Percentiles rank a stretch among this genome's conserved stretches.
Conservation (phyloP, 2,329 filamentous ascomycete genomes). For the Colletotrichum sp. region DNA sequence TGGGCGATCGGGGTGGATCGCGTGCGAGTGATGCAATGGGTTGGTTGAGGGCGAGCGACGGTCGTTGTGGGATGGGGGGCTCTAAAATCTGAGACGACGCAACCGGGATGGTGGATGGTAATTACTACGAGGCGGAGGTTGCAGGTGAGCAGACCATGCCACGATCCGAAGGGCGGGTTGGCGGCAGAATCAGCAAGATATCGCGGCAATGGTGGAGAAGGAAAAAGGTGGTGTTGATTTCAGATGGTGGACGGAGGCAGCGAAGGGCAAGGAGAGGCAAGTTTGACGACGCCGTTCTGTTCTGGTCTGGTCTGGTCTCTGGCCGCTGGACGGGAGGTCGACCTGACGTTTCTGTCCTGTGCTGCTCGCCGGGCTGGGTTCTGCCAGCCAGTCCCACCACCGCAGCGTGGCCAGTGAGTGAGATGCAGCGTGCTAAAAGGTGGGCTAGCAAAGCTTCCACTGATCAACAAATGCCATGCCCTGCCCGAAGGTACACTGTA, state of each 20-base stretch:
- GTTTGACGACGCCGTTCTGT: conserved; percentile 20
- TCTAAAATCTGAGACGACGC: conserved; percentile 23
- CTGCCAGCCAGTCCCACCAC: background rate
- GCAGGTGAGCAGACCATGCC: conserved; percentile 18
- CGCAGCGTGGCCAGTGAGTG: background rate
- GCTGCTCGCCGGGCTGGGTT: background rate
- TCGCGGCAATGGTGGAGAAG: conserved; percentile 15
- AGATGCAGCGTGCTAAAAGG: background rate
- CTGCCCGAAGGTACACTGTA: conserved; percentile 6
- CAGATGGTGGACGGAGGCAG: conserved; percentile 5
- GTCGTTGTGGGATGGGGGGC: conserved; percentile 21
- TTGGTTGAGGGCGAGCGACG: conserved; percentile 17
- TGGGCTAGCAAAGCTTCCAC: conserved; percentile 8
- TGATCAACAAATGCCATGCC: background rate
- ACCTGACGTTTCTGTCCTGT: background rate
- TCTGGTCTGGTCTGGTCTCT: conserved; percentile 3
- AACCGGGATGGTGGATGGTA: conserved; percentile 15
- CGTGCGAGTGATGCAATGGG: conserved; percentile 34
- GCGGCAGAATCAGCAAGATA: conserved; percentile 5
- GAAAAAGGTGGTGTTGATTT: conserved; percentile 16
- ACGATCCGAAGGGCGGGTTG: conserved; percentile 14
- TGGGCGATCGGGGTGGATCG: conserved; percentile 28
- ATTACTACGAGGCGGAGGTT: conserved; percentile 6
- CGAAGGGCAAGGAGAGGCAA: conserved; percentile 17
- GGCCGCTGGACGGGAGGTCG: background rate